Evolutionary conservation across 1,284 basidiomycete genomes (phyloP).

Genomic region (Cryptococcus sp.): DNA sequence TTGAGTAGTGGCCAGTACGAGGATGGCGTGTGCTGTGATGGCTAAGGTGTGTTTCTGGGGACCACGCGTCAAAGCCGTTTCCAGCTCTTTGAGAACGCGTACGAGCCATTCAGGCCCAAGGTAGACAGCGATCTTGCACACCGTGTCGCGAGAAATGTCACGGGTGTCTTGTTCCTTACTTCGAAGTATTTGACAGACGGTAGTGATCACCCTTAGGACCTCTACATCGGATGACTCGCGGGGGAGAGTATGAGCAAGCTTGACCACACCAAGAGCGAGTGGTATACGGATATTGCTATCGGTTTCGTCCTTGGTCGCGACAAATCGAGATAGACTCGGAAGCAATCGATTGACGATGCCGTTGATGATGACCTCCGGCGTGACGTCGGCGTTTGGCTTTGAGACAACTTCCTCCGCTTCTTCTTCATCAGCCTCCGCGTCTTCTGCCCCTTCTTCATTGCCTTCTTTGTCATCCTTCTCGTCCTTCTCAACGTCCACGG

Average conservation of each 20-base stretch:
- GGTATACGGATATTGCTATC: constrained; percentile 87
- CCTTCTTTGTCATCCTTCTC: constrained; percentile 22
- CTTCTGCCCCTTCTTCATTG: constrained; percentile 26
- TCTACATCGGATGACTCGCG: constrained; percentile 68
- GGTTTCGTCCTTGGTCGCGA: constrained; percentile 79
- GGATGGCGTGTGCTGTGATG: constrained; percentile 76
- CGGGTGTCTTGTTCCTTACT: constrained; percentile 93
- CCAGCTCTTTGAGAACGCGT: constrained; percentile 74
- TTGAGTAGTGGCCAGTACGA: constrained; percentile 70
- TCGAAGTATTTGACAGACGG: constrained; percentile 82
- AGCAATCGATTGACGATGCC: constrained; percentile 74
- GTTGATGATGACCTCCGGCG: constrained; percentile 63
- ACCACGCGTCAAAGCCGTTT: constrained; percentile 79
- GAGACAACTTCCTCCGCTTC: constrained; percentile 46
- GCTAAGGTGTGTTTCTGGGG: constrained; percentile 94
- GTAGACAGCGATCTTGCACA: constrained; percentile 76
- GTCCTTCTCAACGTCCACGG: constrained; percentile 44
- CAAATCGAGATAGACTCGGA: constrained; percentile 71
- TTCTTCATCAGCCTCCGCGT: constrained; percentile 25
- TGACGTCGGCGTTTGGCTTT: constrained; percentile 21
- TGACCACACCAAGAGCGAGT: constrained; percentile 82
- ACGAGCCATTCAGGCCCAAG: constrained; percentile 76
- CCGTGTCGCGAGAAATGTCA: constrained; percentile 80
- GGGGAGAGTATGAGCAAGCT: constrained; percentile 81
- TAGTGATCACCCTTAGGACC: constrained; percentile 76